Percentiles rank a stretch among this genome's conserved stretches.
phyloP scores from a whole-genome alignment of 2,329 filamentous ascomycete genomes.

The Cercospora sp. region DNA sequence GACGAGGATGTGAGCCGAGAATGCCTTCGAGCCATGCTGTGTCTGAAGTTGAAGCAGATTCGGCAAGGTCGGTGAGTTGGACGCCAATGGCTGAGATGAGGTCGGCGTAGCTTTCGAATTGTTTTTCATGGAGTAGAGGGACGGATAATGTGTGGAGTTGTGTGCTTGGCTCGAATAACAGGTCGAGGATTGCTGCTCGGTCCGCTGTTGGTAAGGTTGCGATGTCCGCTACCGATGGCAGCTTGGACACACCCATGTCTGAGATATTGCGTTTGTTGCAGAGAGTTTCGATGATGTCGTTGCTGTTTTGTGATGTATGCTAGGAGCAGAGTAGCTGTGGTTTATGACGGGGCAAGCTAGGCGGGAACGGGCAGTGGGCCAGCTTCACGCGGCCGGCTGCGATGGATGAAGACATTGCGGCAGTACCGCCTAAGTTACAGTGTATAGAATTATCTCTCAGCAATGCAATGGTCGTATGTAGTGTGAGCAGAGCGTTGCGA shows the following conservation, averaged over 20 bases:
- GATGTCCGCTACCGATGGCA: slow-evolving; percentile 62
- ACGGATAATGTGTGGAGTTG: slow-evolving; percentile 71
- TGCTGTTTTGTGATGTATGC: neutral
- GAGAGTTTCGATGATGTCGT: neutral
- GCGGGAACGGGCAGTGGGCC: neutral
- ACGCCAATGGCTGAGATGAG: slow-evolving; percentile 67
- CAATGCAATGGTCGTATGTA: neutral
- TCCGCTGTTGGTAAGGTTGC: slow-evolving; percentile 56
- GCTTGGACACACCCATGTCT: slow-evolving; percentile 25
- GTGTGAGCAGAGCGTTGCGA: neutral
- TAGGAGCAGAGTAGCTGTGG: neutral
- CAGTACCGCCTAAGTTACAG: neutral
- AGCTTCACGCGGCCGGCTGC: slow-evolving; percentile 4
- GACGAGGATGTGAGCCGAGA: slow-evolving; percentile 76
- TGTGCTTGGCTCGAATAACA: slow-evolving; percentile 79
- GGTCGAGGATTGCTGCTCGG: slow-evolving; percentile 65
- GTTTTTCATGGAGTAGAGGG: slow-evolving; percentile 61
- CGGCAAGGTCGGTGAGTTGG: slow-evolving; percentile 62
- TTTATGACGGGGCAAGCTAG: slow-evolving; percentile 3
- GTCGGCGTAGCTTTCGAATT: slow-evolving; percentile 66
- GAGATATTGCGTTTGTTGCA: neutral
- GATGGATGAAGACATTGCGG: neutral
- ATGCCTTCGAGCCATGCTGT: slow-evolving; percentile 66
- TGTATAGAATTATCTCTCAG: neutral
- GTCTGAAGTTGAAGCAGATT: slow-evolving; percentile 53